A percentile compares a stretch with the other conserved stretches of the same genome.
Conservation (phyloP, 805 yeast species). For the Cyberlindnera xylosilytica region DNA sequence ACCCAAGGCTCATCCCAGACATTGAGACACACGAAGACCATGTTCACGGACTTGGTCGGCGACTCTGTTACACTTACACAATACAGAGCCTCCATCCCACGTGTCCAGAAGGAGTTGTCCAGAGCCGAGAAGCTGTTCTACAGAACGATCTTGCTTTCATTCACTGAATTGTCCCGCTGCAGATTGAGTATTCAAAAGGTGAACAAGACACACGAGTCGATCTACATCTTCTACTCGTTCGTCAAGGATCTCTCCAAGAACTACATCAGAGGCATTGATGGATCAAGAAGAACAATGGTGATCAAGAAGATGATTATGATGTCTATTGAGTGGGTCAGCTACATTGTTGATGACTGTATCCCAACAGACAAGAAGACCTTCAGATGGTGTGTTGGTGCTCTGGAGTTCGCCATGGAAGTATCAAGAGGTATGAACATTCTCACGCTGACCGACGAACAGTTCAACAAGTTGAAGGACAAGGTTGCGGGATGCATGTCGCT, state of each 20-base stretch:
- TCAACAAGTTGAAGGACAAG: constrained; percentile 64
- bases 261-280: constrained; percentile 61
- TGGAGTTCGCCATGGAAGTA: constrained; percentile 94
- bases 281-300: constrained; percentile 61
- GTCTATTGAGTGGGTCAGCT: constrained; percentile 88
- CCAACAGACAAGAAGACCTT: constrained; percentile 91
- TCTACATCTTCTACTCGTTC: constrained; percentile 71
- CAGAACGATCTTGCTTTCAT: constrained; percentile 60
- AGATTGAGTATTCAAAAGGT: constrained; percentile 51
- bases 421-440: constrained; percentile 87
- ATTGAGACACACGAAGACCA: constrained; percentile 52
- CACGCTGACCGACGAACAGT: constrained; percentile 74
- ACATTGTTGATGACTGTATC: constrained; percentile 89
- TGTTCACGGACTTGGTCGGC: constrained; percentile 55
- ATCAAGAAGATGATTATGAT: constrained; percentile 70
- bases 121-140: constrained; percentile 64
- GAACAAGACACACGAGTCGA: constrained; percentile 69
- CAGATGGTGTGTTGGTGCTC: constrained; percentile 93
- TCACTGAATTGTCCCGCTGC: constrained; percentile 55
- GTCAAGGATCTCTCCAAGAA: constrained; percentile 80
- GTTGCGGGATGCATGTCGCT: constrained; percentile 95
- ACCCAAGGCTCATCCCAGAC: constrained; percentile 65
- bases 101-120: constrained; percentile 70
- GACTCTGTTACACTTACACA: constrained; percentile 55
- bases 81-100: constrained; percentile 65